Percentiles rank a stretch among this genome's conserved stretches.
These are phyloP conservation scores for Alnus glutinosa DNA, from an alignment of 306 rosid genomes.

Conservation along the genomic window DNA sequence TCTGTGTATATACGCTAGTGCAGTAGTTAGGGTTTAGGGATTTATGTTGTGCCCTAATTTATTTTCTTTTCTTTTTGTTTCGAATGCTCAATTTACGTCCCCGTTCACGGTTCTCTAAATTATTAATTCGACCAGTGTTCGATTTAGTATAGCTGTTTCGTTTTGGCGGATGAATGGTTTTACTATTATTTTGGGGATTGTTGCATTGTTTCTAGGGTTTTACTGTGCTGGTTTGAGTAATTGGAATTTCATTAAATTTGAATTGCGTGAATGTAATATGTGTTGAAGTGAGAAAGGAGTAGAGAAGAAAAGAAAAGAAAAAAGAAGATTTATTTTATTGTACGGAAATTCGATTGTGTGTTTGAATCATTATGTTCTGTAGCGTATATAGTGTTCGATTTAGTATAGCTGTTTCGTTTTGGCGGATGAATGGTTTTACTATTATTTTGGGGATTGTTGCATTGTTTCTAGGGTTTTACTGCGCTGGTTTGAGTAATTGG, in stretches of 20 bases:
- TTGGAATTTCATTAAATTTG: not conserved
- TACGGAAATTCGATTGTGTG: not conserved
- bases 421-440: not conserved
- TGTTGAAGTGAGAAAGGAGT: not conserved
- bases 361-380: no score
- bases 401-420: not conserved
- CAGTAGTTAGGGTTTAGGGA: conserved; percentile 8
- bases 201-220: not conserved
- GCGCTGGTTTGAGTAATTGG: not conserved
- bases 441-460: not conserved
- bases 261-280: not conserved
- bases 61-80: no score
- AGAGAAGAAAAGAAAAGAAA: not conserved
- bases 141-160: not conserved
- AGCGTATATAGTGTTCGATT: not conserved
- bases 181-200: not conserved
- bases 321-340: not conserved
- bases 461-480: not conserved
- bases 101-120: not conserved
- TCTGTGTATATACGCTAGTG: not conserved
- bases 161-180: not conserved
- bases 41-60: not conserved
- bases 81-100: not conserved
- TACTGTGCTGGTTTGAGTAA: not conserved
- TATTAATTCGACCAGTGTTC: not conserved